A percentile compares a stretch with the other conserved stretches of the same genome.
phyloP scores from a whole-genome alignment of 176 grass and related monocot species.

The Poa annua region DNA sequence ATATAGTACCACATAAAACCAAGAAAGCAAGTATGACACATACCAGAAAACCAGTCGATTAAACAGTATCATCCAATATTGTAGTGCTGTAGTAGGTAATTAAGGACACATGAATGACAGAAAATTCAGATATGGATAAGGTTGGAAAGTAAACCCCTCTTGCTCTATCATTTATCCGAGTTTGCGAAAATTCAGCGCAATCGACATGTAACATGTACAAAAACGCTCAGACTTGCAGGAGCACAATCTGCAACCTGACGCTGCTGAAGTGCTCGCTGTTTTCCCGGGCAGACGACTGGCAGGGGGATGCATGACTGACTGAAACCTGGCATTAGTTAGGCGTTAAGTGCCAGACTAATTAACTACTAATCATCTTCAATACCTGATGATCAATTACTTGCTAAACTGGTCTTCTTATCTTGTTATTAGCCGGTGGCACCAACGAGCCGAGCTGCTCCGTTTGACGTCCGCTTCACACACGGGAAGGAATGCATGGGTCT shows the following conservation, averaged over 20 bases:
- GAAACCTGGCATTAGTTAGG: constrained; percentile 1
- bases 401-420: constrained; percentile 26
- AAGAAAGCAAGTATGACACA: background rate
- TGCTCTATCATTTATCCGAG: constrained; percentile 43
- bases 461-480: background rate
- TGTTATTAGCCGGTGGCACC: constrained; percentile 40
- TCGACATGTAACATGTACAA: constrained; percentile 34
- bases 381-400: constrained; percentile 22
- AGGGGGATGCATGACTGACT: constrained; percentile 46
- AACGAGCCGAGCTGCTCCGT: constrained; percentile 8
- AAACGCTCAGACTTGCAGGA: constrained; percentile 34
- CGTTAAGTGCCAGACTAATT: constrained; percentile 4
- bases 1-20: background rate
- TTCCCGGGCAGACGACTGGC: constrained; percentile 41
- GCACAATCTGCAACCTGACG: constrained; percentile 10
- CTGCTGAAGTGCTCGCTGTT: constrained; percentile 31
- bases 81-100: background rate
- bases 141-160: constrained; percentile 55
- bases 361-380: constrained; percentile 8
- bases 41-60: constrained; percentile 2
- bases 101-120: background rate
- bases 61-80: background rate
- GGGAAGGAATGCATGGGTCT: background rate
- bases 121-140: background rate
- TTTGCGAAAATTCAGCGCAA: constrained; percentile 34